Percentiles rank a stretch among this genome's conserved stretches.
These are phyloP conservation scores for Cyclotella sp. DNA, from an alignment of 108 stramenopile genomes.

Conservation along the genomic window DNA sequence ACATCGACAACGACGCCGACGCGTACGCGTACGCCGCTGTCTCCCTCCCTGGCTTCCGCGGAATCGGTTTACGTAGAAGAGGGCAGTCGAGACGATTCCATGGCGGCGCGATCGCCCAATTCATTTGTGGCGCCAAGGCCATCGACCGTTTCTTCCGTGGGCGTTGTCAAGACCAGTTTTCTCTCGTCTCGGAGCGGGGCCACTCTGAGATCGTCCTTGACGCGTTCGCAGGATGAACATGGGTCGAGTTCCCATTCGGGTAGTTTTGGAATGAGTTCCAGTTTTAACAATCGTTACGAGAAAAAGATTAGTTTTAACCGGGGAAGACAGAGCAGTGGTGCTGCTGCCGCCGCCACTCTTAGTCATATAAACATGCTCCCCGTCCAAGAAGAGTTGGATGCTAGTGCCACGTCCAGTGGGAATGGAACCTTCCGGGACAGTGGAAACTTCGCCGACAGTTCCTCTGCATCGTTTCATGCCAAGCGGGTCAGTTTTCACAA, in stretches of 20 bases:
- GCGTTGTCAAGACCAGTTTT: background rate
- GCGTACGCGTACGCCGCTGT: background rate
- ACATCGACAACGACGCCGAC: background rate
- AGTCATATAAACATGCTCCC: background rate
- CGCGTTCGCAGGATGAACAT: background rate
- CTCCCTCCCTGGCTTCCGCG: background rate
- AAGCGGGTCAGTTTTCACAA: background rate
- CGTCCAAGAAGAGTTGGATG: background rate
- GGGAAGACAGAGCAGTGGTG: background rate
- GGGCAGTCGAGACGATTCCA: slow-evolving; percentile 6
- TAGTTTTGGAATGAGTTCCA: slow-evolving; percentile 10
- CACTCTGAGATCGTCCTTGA: background rate
- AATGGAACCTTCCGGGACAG: background rate
- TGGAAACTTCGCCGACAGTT: background rate
- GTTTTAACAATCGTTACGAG: slow-evolving; percentile 18
- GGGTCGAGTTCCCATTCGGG: background rate
- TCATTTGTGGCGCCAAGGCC: background rate
- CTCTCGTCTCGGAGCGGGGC: background rate
- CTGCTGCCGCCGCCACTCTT: background rate
- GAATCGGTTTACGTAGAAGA: background rate
- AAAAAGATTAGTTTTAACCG: slow-evolving; percentile 1
- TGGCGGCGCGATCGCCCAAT: background rate
- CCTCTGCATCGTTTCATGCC: background rate
- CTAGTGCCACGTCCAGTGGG: background rate
- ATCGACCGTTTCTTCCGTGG: background rate